These are phyloP conservation scores for Claviceps africana DNA, from an alignment of 2,329 filamentous ascomycete genomes.

Conservation along the genomic window DNA sequence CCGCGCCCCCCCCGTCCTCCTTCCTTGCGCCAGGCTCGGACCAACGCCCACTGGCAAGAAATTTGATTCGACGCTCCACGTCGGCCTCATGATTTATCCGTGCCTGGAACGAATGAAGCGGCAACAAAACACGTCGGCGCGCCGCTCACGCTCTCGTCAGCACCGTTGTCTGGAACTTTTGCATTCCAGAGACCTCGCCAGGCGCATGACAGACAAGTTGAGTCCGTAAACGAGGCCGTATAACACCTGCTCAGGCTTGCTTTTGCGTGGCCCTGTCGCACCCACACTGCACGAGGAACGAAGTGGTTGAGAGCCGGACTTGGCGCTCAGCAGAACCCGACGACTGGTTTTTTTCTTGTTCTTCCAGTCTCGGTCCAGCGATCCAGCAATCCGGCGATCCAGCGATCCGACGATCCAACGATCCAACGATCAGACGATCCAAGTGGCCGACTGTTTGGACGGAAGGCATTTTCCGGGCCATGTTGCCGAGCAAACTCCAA, in stretches of 20 bases:
- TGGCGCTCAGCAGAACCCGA: background rate
- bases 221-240: background rate
- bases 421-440: no score
- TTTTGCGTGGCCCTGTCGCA: no score
- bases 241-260: no score
- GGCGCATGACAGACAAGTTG: background rate
- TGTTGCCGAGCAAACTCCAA: background rate
- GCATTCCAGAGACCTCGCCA: background rate
- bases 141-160: background rate
- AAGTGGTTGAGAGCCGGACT: background rate
- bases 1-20: background rate
- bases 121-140: background rate
- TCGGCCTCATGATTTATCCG: background rate
- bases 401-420: background rate
- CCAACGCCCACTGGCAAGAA: background rate
- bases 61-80: background rate
- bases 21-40: background rate
- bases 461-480: background rate
- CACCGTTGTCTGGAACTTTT: background rate
- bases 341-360: background rate
- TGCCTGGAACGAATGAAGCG: background rate
- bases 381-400: background rate
- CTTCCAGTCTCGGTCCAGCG: background rate
- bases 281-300: no score
- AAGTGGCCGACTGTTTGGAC: background rate